A percentile compares a stretch with the other conserved stretches of the same genome.
These are phyloP conservation scores for Colletotrichum caudatum DNA, from an alignment of 2,329 filamentous ascomycete genomes.

Conservation along the genomic window DNA sequence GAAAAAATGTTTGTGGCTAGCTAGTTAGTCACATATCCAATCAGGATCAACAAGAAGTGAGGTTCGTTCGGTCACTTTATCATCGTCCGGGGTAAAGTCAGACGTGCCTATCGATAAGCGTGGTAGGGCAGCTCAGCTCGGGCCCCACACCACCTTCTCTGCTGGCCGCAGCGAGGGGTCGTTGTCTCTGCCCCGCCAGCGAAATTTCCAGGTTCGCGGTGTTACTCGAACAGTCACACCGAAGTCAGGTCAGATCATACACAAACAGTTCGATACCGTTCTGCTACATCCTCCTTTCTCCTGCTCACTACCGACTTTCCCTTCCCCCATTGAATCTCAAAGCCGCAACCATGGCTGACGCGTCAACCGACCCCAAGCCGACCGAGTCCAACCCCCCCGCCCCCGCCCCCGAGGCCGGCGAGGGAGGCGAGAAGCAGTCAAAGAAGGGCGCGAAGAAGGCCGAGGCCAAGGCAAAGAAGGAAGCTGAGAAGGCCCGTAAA, in stretches of 20 bases:
- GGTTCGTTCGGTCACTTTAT: neutral
- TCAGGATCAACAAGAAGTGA: neutral
- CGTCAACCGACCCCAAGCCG: conserved; percentile 47
- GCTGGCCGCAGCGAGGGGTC: conserved; percentile 27
- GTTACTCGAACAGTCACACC: conserved; percentile 27
- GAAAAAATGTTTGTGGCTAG: neutral
- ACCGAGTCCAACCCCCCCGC: conserved; percentile 42
- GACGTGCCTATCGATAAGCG: conserved; percentile 22
- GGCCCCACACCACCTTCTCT: conserved; percentile 10
- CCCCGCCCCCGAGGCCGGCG: conserved; percentile 45
- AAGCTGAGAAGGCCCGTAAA: conserved; percentile 79
- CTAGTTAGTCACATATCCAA: neutral
- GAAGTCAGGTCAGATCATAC: conserved; percentile 17
- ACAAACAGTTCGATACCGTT: neutral
- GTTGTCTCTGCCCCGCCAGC: conserved; percentile 34
- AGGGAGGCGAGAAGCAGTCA: conserved; percentile 54
- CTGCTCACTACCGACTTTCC: neutral
- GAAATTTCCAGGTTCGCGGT: conserved; percentile 29
- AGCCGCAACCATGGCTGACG: conserved; percentile 51
- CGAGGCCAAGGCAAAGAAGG: conserved; percentile 87
- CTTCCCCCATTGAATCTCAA: neutral
- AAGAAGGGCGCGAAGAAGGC: conserved; percentile 92
- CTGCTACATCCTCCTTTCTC: neutral
- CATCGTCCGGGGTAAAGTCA: neutral
- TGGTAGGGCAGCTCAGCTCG: conserved; percentile 4